Conservation (phyloP, 768 basidiomycete species). For the Tricholomella constricta region DNA sequence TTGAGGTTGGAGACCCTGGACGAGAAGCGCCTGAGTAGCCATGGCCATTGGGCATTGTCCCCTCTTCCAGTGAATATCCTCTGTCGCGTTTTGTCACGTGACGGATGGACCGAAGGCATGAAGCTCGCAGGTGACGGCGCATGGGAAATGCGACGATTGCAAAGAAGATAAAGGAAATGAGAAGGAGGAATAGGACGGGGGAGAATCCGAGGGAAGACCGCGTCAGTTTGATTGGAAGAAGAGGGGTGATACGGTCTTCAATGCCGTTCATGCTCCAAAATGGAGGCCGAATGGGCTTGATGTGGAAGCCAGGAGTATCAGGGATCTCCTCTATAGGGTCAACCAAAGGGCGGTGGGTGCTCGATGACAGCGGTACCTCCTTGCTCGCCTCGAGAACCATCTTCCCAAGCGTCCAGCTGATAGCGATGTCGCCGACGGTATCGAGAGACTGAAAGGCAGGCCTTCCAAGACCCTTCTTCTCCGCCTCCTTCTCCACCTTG, state of each 20-base stretch:
- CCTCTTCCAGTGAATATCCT: conserved; percentile 55
- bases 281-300: conserved; percentile 66
- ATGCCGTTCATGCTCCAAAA: conserved; percentile 60
- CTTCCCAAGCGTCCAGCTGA: conserved; percentile 98
- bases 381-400: conserved; percentile 98
- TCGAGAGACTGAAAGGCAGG: conserved; percentile 94
- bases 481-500: conserved; percentile 74
- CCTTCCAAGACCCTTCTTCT: conserved; percentile 77
- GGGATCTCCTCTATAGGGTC: conserved; percentile 75
- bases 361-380: conserved; percentile 58
- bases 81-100: conserved; percentile 37
- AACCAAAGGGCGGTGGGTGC: conserved; percentile 55
- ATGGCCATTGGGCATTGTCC: conserved; percentile 26
- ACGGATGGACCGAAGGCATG: conserved; percentile 47
- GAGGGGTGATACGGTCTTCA: conserved; percentile 66
- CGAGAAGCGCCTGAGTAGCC: conserved; percentile 21
- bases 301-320: conserved; percentile 49
- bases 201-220: conserved; percentile 74
- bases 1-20: conserved; percentile 36
- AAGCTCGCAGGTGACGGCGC: conserved; percentile 53
- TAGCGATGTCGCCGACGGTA: conserved; percentile 88
- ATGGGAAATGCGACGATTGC: conserved; percentile 55
- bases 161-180: conserved; percentile 44
- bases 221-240: conserved; percentile 63
- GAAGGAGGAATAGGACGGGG: conserved; percentile 62